Base-by-base conservation (phyloP, 257 asterid genomes). In the Solanum pinnatisectum region DNA sequence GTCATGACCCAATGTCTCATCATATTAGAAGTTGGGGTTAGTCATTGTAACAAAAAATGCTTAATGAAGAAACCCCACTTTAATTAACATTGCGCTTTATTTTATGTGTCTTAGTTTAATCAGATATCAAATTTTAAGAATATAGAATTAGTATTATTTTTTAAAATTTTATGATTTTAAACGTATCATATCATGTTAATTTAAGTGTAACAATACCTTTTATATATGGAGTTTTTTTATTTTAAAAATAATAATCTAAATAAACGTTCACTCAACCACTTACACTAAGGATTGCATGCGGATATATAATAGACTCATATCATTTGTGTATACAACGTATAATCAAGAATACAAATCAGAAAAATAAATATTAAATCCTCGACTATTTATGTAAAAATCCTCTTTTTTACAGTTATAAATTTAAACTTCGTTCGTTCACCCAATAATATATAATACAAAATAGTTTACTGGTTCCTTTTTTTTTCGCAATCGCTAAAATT, bases 1-100 rank as follows among this genome's bases (percentile, higher is more conserved):
- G 65, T 6, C 32, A 44, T 88, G 93, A 90, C 93, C 95, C 92
- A 87, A 39, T 27, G 33, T 63, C n/a, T 84, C 90, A 90, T 90
- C 91, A 93, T 88, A 39, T 22, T 85, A 42, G 72, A 79, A 85
- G 71, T 71, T 87, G 49, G 87, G 87, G 68, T 73, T 78, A 25
- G 81, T 68, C 67, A 88, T 81, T 67, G 73, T 67, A 20, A 15
- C 14, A 85, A 39, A 65, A 33, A 68, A 72, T 49, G n/a, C 25
- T 14, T n/a, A 12, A 39, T 3, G 67, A 59, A 59, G 12, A 20
- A 59, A 35, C 78, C 4, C 65, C n/a, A 30, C 33, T 59, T 59
- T 59, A 59, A 59, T 59, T 8, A 3, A 60, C 0, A 3, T 20
- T 2, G 5, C 11, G 2, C 0, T 20, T 20, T 7, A 59, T 59